Conservation (phyloP, 176 grass and related monocot genomes). For the Oropetium thomaeum region DNA sequence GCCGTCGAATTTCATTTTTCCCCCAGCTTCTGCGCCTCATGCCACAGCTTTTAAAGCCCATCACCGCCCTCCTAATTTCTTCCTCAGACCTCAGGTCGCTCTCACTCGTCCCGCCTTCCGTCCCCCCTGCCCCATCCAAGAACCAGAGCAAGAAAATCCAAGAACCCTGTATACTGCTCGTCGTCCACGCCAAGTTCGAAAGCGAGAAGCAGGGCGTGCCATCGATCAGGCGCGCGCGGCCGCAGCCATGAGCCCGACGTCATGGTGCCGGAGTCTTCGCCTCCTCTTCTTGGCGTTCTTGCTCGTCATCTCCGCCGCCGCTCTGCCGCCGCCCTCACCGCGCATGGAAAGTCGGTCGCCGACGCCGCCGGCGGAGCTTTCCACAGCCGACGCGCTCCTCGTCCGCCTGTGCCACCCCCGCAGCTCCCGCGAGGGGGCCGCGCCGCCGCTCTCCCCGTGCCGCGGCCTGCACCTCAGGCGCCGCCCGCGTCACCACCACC, state of each 20-base stretch:
- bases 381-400: conserved; percentile 30
- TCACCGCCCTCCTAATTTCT: conserved; percentile 30
- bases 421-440: neutral
- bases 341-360: neutral
- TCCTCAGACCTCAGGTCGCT: conserved; percentile 34
- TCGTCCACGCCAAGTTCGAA: neutral
- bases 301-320: conserved; percentile 36
- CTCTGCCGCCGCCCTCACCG: neutral
- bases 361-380: too few species aligned
- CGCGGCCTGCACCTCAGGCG: conserved; percentile 29
- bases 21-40: conserved; percentile 46
- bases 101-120: conserved; percentile 16
- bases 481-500: neutral
- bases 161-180: neutral
- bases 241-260: conserved; percentile 44
- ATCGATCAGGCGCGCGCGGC: neutral
- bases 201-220: neutral
- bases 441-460: conserved; percentile 40
- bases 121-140: neutral
- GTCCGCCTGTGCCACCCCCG: conserved; percentile 39
- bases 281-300: conserved; percentile 49
- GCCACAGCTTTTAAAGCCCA: conserved; percentile 58
- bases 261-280: conserved; percentile 24
- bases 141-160: conserved; percentile 7
- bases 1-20: neutral